Evolutionary conservation across 202 grass and related monocot species (phyloP).

Genomic region (Digitaria exilis): DNA sequence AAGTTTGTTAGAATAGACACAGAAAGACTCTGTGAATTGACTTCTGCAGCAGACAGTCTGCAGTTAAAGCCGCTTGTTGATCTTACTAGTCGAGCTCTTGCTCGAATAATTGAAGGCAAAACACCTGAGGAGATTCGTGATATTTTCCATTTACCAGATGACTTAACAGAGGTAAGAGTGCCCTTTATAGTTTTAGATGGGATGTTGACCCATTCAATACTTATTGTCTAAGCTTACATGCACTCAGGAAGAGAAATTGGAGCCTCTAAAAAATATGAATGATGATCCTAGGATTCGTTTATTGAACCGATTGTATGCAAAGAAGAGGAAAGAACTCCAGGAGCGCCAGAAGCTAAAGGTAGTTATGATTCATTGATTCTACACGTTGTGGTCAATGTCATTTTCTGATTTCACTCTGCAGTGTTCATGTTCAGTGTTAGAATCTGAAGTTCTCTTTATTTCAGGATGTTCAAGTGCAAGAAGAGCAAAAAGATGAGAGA

Average conservation of each 20-base stretch:
- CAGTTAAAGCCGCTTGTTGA: conserved; percentile 96
- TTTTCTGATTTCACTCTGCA: not conserved
- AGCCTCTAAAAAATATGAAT: conserved; percentile 97
- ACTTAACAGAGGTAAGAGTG: conserved; percentile 81
- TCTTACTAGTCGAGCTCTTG: conserved; percentile 95
- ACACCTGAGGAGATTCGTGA: conserved; percentile 99
- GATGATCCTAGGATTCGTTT: conserved; percentile 96
- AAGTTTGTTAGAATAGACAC: conserved; percentile 96
- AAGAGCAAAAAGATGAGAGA: conserved; percentile 84
- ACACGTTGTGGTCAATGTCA: not conserved
- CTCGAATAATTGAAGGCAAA: conserved; percentile 97
- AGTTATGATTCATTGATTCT: conserved; percentile 9
- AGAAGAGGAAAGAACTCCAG: conserved; percentile 94
- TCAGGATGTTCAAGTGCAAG: conserved; percentile 77
- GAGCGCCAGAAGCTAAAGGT: conserved; percentile 94
- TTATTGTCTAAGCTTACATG: conserved; percentile 42
- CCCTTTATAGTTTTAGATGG: conserved; percentile 7
- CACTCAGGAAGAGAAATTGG: conserved; percentile 99
- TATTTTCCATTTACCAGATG: conserved; percentile 97
- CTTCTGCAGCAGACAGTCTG: conserved; percentile 95
- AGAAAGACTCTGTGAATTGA: conserved; percentile 92
- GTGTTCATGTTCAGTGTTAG: conserved; percentile 25
- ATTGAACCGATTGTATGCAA: conserved; percentile 97
- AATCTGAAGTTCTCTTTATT: conserved; percentile 41
- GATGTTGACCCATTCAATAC: conserved; percentile 1